A percentile compares a stretch with the other conserved stretches of the same genome.
These are phyloP conservation scores for Xylariaceae sp. DNA, from an alignment of 2,329 filamentous ascomycete species.

Conservation along the genomic window DNA sequence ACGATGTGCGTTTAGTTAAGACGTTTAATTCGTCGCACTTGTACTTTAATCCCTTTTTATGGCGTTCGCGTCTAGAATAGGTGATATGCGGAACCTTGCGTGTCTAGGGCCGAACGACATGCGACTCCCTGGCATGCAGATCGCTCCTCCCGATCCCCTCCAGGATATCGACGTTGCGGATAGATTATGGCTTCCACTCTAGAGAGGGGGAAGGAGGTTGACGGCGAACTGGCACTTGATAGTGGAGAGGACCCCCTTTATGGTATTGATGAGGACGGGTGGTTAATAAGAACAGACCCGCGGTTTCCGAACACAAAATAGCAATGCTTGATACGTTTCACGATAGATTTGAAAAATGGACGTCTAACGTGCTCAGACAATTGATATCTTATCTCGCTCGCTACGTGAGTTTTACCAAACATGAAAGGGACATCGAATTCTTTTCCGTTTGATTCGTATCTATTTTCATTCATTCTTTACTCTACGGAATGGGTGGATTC, in stretches of 20 bases:
- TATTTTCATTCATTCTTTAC: background rate
- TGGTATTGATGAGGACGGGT: constrained; percentile 1
- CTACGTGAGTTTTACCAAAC: background rate
- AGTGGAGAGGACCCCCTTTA: constrained; percentile 3
- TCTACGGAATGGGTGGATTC: background rate
- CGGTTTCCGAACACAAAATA: constrained; percentile 16
- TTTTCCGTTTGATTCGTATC: background rate
- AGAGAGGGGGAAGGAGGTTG: constrained; percentile 13
- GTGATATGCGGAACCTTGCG: background rate
- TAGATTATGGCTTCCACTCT: constrained; percentile 23
- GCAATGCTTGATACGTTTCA: constrained; percentile 24
- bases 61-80: constrained; percentile 5
- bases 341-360: constrained; percentile 34
- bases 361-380: constrained; percentile 15
- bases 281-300: constrained; percentile 10
- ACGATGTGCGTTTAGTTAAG: constrained; percentile 21
- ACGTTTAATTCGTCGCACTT: constrained; percentile 24
- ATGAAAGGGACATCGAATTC: background rate
- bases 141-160: constrained; percentile 2
- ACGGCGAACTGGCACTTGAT: constrained; percentile 7
- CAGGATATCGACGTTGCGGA: constrained; percentile 21
- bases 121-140: constrained; percentile 11
- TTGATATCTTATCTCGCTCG: background rate
- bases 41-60: constrained; percentile 46
- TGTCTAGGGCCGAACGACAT: constrained; percentile 1